Conservation (phyloP, 257 asterid genomes). For the Jacaranda copaia region DNA sequence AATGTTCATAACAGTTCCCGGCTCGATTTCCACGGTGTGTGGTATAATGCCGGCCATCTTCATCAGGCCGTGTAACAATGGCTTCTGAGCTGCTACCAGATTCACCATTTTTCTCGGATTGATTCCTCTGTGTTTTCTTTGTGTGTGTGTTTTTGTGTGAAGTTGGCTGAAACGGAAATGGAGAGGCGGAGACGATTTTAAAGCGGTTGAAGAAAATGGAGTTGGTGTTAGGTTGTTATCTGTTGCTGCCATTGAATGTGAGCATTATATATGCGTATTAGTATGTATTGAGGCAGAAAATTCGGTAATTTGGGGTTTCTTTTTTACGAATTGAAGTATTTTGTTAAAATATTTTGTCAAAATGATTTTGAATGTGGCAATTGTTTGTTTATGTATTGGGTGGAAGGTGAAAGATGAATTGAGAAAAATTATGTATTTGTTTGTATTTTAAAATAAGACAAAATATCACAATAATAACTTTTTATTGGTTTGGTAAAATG, state of each 20-base stretch:
- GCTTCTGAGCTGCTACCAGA: constrained; percentile 73
- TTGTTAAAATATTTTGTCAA: too few relatives aligned
- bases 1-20: constrained; percentile 67
- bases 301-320: too few relatives aligned
- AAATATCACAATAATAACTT: too few relatives aligned
- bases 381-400: too few relatives aligned
- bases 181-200: background rate
- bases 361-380: too few relatives aligned
- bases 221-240: constrained; percentile 58
- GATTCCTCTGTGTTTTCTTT: background rate
- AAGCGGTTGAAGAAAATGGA: constrained; percentile 7
- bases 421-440: too few relatives aligned
- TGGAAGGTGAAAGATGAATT: too few relatives aligned
- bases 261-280: background rate
- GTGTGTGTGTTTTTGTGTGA: constrained; percentile 14
- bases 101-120: constrained; percentile 60
- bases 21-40: constrained; percentile 54
- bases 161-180: background rate
- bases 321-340: too few relatives aligned
- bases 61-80: constrained; percentile 66
- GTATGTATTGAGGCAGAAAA: background rate
- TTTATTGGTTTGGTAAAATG: too few relatives aligned
- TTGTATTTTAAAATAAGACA: too few relatives aligned
- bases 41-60: constrained; percentile 72
- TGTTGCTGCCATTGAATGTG: constrained; percentile 33